These are phyloP conservation scores for Chlamydomonas eustigma DNA, from an alignment of 139 green algal species.

Conservation along the genomic window DNA sequence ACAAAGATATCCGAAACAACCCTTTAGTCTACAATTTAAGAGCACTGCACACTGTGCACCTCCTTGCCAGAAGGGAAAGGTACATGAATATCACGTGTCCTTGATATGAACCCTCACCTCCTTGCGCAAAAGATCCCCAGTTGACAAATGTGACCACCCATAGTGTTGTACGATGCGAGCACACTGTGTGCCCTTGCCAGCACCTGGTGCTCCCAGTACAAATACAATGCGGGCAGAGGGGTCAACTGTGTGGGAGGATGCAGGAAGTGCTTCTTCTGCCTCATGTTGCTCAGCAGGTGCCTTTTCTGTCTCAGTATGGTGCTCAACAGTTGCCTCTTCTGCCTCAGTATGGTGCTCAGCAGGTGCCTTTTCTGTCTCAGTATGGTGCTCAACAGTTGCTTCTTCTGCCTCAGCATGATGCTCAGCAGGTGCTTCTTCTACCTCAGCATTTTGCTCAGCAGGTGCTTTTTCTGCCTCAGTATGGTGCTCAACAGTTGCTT, in stretches of 20 bases:
- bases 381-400: background rate
- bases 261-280: background rate
- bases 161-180: conserved; percentile 32
- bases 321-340: background rate
- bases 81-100: too few species aligned
- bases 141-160: conserved; percentile 44
- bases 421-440: background rate
- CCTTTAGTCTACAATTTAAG: too few species aligned
- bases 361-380: background rate
- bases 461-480: background rate
- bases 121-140: conserved; percentile 46
- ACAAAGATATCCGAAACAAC: too few species aligned
- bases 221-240: conserved; percentile 11
- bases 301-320: background rate
- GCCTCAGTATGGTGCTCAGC: background rate
- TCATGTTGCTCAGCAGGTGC: background rate
- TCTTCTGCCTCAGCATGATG: background rate
- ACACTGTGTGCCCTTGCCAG: conserved; percentile 48
- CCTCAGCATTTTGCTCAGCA: conserved; percentile 1
- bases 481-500: background rate
- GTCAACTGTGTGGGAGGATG: too few species aligned
- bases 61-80: too few species aligned
- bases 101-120: conserved; percentile 34
- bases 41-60: too few species aligned
- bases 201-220: conserved; percentile 8